Evolutionary conservation across 2,329 filamentous ascomycete species (phyloP).

Genomic region (Hypoxylon sp.): DNA sequence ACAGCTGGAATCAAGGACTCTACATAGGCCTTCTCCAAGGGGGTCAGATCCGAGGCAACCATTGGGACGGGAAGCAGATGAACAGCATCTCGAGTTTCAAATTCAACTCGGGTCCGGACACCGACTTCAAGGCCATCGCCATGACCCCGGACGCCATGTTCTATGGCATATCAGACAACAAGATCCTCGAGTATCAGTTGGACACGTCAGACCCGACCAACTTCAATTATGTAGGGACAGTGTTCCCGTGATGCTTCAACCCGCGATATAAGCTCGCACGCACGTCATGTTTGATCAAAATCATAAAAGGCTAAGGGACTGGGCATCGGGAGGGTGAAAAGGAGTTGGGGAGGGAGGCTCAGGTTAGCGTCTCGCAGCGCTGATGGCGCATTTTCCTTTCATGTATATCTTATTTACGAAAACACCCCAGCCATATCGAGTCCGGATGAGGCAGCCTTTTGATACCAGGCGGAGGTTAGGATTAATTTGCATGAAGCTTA

Average conservation of each 20-base stretch:
- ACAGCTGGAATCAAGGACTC: conserved; percentile 34
- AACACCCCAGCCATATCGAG: not conserved
- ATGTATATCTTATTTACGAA: conserved; percentile 7
- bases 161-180: conserved; percentile 39
- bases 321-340: conserved; percentile 2
- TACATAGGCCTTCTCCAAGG: conserved; percentile 35
- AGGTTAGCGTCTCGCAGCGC: not conserved
- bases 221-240: conserved; percentile 38
- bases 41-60: conserved; percentile 17
- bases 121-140: conserved; percentile 39
- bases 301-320: conserved; percentile 14
- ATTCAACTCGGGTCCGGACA: conserved; percentile 35
- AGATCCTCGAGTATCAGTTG: conserved; percentile 39
- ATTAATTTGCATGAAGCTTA: not conserved
- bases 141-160: conserved; percentile 40
- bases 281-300: conserved; percentile 9
- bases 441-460: conserved; percentile 3
- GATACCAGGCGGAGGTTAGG: conserved; percentile 4
- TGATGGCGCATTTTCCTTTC: conserved; percentile 5
- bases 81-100: conserved; percentile 31
- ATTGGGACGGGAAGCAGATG: conserved; percentile 30
- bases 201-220: conserved; percentile 36
- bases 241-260: conserved; percentile 31
- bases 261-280: not conserved
- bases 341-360: conserved; percentile 18